Base-by-base conservation (phyloP, 345 rosid genomes). In the Orychophragmus violaceus region DNA sequence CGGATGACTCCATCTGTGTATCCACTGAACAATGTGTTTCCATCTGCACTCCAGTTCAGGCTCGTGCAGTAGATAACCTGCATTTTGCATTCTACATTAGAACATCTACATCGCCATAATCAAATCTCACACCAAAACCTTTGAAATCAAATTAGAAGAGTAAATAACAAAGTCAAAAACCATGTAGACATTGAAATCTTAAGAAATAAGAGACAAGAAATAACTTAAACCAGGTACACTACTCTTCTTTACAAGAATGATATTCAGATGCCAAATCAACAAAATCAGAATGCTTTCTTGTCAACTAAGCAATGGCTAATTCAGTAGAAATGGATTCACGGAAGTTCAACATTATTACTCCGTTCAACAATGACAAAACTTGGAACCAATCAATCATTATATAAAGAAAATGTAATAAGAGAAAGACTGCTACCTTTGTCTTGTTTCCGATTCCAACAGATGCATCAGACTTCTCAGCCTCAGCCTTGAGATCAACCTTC, bases 401-500 rank as follows among this genome's bases (percentile, higher is more conserved):
- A 9, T 4, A 33, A 18, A 8, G 0, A 36, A 10, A 39, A 27
- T 35, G 0, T 17, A 37, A 7, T 4, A 1, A 28, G 9, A 16
- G 59, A n/a, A n/a, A 53, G 19, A 59, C 7, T 36, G 21, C 23
- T 41, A 39, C 98, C 98, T 86, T 92, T 64, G 69, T 85, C 78
- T 80, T 84, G 70, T 36, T 49, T n/a, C 80, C 71, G n/a, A 74
- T 36, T 52, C 55, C 68, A 48, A 67, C 81, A 6, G 74, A 57
- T 19, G 57, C 93, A 1, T 82, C 91, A 7, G 84, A 66, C 48
- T 79, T 87, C 82, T 92, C 96, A 30, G 96, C 96, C 76, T 89
- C 96, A n/a, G n/a, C n/a, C n/a, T n/a, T 92, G 29, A 92, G 87
- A 72, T 92, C 96, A 21, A 92, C 95, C 85, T 82, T 92, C 84